phyloP scores from a whole-genome alignment of 352 stramenopile genomes.

The Phytophthora sp. region DNA sequence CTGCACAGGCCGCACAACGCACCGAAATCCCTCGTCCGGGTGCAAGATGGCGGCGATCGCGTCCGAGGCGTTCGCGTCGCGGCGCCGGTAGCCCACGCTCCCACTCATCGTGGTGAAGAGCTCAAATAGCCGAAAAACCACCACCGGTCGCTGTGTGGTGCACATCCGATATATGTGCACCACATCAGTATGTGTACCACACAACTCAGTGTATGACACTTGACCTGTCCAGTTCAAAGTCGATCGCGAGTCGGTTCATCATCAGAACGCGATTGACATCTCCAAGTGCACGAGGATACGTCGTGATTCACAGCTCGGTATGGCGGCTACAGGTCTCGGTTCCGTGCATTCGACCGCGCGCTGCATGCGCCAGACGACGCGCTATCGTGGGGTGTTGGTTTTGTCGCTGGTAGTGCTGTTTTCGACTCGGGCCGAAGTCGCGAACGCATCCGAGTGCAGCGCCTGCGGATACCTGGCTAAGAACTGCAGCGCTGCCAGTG shows the following conservation, averaged over 20 bases:
- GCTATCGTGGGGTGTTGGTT: slow-evolving; percentile 18
- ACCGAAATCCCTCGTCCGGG: slow-evolving; percentile 68
- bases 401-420: slow-evolving; percentile 25
- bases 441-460: slow-evolving; percentile 48
- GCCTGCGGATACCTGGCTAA: slow-evolving; percentile 68
- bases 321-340: slow-evolving; percentile 14
- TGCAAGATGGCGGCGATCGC: slow-evolving; percentile 68
- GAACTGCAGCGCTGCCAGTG: slow-evolving; percentile 53
- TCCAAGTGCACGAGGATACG: slow-evolving; percentile 19
- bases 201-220: slow-evolving; percentile 22
- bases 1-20: background rate
- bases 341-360: background rate
- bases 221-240: slow-evolving; percentile 18
- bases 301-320: slow-evolving; percentile 21
- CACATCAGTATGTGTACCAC: slow-evolving; percentile 9
- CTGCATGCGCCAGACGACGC: slow-evolving; percentile 14
- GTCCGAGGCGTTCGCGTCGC: slow-evolving; percentile 75
- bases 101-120: slow-evolving; percentile 49
- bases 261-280: slow-evolving; percentile 17
- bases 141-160: no score
- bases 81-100: slow-evolving; percentile 49
- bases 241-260: slow-evolving; percentile 10
- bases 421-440: slow-evolving; percentile 5
- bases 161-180: no score
- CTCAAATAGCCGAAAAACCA: slow-evolving; percentile 15